phyloP scores from a whole-genome alignment of 495 filamentous ascomycete species.

The Bacidia gigantensis region DNA sequence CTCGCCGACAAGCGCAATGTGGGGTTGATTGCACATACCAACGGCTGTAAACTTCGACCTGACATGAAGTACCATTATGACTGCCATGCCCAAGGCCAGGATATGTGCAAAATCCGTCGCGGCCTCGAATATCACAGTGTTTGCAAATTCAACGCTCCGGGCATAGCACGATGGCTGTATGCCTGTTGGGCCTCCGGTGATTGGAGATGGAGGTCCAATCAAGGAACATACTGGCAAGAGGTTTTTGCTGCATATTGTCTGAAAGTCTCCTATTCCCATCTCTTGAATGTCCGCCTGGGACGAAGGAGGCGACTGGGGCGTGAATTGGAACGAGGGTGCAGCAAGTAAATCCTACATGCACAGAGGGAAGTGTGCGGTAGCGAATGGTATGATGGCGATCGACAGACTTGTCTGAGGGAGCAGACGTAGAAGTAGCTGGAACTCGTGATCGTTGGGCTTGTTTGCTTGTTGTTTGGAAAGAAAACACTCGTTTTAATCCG shows the following conservation, averaged over 20 bases:
- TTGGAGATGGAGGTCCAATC: slow-evolving; percentile 51
- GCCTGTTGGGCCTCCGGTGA: slow-evolving; percentile 49
- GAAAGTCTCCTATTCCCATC: slow-evolving; percentile 89
- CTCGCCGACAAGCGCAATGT: neutral
- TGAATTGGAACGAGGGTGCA: neutral
- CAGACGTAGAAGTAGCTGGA: neutral
- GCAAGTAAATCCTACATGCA: neutral
- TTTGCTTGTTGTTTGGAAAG: neutral
- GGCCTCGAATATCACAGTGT: slow-evolving; percentile 95
- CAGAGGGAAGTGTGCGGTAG: neutral
- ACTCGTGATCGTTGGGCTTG: neutral
- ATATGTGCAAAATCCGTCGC: slow-evolving; percentile 89
- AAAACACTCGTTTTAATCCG: neutral
- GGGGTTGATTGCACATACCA: slow-evolving; percentile 42
- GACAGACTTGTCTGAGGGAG: neutral
- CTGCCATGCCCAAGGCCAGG: slow-evolving; percentile 77
- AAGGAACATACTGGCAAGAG: slow-evolving; percentile 78
- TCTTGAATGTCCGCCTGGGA: slow-evolving; percentile 2
- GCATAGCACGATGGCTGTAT: slow-evolving; percentile 88
- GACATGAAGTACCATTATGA: slow-evolving; percentile 93
- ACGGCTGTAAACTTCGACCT: slow-evolving; percentile 97
- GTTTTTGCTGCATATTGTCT: slow-evolving; percentile 70
- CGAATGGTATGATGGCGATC: neutral
- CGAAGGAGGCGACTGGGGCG: neutral
- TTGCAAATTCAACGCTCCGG: slow-evolving; percentile 87